Base-by-base conservation (phyloP, 169 alveolate species). In the Besnoitia besnoiti region DNA sequence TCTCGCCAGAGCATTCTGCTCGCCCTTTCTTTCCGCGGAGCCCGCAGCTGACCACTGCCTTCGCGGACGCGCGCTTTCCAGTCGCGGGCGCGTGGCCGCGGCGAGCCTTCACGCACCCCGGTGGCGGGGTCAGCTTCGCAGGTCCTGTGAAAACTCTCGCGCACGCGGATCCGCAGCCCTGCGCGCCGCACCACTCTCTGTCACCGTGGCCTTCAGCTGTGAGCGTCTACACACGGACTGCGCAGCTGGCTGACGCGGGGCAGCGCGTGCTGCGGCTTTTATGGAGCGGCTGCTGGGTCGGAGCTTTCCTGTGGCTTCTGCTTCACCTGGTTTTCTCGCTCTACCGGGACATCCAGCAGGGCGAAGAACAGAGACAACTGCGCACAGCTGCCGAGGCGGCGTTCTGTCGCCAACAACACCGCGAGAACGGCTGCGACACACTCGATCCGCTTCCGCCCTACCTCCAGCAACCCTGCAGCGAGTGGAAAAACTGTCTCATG, bases 381-480 rank as follows among this genome's bases (percentile, higher is more conserved):
- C 84, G n/a, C 12, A 61, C 82, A 42, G 91, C 91, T 8, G 91
- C 91, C 21, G 91, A 59, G 55, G 91, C 91, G 40, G 91, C 91
- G 5, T 59, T 30, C 49, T 87, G 91, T 46, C 46, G 93, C 2
- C 93, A 90, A 73, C 80, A 44, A 0, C 93, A 90, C 49, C 55
- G 89, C 33, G 93, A 90, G 19, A 90, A 90, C 49, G 84, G 90
- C 0, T 90, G 93, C 84, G 93, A 90, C 24, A 76, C 90, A 42
- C 93, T 90, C n/a, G 42, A 90, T 62, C 93, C 93, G 37, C 55
- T 90, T 0, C 93, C 93, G 33, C 93, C 93, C 14, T 77, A 73
- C 30, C 84, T 90, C 4, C 42, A 24, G 16, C 77, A 30, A 12
- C 93, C 93, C 40, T 90, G 93, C 84, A 50, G 27, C 10, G 93